Evolutionary conservation across 2,329 filamentous ascomycete species (phyloP), one percentile per base, ranked within the genome.

Genomic region (Cordyceps sp.): DNA sequence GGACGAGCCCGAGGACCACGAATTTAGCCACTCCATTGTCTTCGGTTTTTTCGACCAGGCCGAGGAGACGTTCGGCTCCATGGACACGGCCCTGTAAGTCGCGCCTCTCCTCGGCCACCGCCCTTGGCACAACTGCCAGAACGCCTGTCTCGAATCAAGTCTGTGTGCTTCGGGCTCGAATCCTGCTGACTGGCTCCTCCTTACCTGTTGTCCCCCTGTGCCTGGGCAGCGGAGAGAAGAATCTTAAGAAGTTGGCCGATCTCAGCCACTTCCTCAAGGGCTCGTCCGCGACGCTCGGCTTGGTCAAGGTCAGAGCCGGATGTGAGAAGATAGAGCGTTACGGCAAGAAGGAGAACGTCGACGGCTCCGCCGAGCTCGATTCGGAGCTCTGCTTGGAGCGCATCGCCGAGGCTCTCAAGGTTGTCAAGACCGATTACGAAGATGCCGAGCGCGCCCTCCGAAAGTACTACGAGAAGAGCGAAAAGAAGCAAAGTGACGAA

Each of bases 261-360:
- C 74, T 93, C 21, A 90, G 90, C 26, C 90, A 98, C 59, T 98
- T 93, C 61, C 68, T 98, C 44, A 98, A 98, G 60, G 90, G 90
- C 37, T 96, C 88, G 6, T 94, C 88, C 8, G 88, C 90, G 25
- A 94, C 90, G 4, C 69, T 98, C 33, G 90, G 90, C 29, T 70
- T 96, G 34, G 78, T 71, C 46, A 92, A 92, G 55, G 79, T 98
- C 46, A 82, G 84, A 53, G 85, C 94, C 48, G 78, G 74, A 39
- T 98, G 90, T 60, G 86, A 96, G 59, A 85, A 92, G 64, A 94
- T 98, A 47, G 88, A 98, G 57, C 79, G 93, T 49, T 92, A 77
- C 52, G 88, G 88, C 42, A 79, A 80, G 47, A 66, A 70, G 46
- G 83, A 86, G 57, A 85, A 88, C 44, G 71, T 82, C 37, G 77